Evolutionary conservation across 78 protist species (phyloP), one percentile per base, ranked within the genome.

Genomic region (Dictyostelium brefeldianum): DNA sequence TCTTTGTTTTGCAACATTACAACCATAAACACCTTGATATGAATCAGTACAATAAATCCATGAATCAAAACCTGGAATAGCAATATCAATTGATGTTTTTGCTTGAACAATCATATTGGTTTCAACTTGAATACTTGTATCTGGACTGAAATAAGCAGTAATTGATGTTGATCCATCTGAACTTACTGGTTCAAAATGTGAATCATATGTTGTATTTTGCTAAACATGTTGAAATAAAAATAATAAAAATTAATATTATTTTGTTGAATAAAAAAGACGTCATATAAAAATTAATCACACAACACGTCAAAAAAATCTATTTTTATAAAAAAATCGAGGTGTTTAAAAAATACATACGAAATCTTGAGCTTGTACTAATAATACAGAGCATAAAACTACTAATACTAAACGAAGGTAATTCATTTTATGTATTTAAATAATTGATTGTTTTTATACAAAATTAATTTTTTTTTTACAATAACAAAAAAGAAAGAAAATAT

Each of bases 81-180:
- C 93, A 59, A 87, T 77, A 77, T 87, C 93, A 27, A 87, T 69
- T 27, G 93, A 22, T n/a, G 9, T 5, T 78, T 77, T 48, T 20
- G 93, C 93, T 48, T 77, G 51, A 12, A 47, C 50, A 65, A 87
- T 43, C 4, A 77, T 25, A 22, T 87, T 43, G 9, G 93, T 87
- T 53, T 87, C 93, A 65, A 57, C 50, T 65, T 77, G 51, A 51
- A 87, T 53, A 64, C 78, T 59, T 5, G 74, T 87, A 77, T 87
- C 93, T 78, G 93, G 93, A 48, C 83, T 75, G 29, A 87, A 87
- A 64, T 87, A 87, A 1, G 93, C 50, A 9, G 93, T 87, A 12
- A 87, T 50, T 29, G 93, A 87, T 8, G 80, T 4, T 64, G 31
- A 2, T 15, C 81, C 84, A 27, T 5, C 50, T 29, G 50, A 41